Percentiles rank a stretch among this genome's conserved stretches.
These are phyloP conservation scores for Arctium lappa DNA, from an alignment of 129 eudicot species.

Conservation along the genomic window DNA sequence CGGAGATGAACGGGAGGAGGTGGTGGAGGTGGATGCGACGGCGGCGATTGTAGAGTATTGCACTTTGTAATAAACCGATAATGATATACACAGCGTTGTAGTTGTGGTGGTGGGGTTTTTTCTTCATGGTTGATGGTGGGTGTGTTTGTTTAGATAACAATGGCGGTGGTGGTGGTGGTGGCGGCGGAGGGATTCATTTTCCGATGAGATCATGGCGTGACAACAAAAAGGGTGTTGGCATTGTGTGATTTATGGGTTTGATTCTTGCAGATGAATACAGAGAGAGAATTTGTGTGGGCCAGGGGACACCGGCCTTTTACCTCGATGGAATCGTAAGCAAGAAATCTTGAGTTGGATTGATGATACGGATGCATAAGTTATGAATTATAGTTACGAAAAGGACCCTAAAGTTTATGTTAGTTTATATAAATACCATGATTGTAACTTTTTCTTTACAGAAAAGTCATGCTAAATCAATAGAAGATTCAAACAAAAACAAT, in stretches of 20 bases:
- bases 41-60: conserved; percentile 29
- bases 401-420: background rate
- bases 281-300: conserved; percentile 20
- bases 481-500: too few relatives aligned
- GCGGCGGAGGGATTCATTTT: background rate
- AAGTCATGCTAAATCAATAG: too few relatives aligned
- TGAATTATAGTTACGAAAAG: background rate
- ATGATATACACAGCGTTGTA: conserved; percentile 25
- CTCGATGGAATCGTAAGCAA: conserved; percentile 35
- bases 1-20: conserved; percentile 45
- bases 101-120: conserved; percentile 11
- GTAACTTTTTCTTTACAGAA: background rate
- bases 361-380: background rate
- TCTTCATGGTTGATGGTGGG: conserved; percentile 40
- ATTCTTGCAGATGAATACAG: conserved; percentile 8
- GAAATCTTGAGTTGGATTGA: conserved; percentile 23
- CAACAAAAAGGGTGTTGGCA: background rate
- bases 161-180: background rate
- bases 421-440: too few relatives aligned
- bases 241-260: conserved; percentile 10
- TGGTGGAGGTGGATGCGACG: conserved; percentile 34
- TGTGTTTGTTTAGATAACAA: background rate
- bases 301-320: conserved; percentile 11
- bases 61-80: conserved; percentile 32
- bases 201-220: background rate